These are phyloP conservation scores for Excoecaria cochinchinensis DNA, from an alignment of 345 rosid genomes.

Conservation along the genomic window DNA sequence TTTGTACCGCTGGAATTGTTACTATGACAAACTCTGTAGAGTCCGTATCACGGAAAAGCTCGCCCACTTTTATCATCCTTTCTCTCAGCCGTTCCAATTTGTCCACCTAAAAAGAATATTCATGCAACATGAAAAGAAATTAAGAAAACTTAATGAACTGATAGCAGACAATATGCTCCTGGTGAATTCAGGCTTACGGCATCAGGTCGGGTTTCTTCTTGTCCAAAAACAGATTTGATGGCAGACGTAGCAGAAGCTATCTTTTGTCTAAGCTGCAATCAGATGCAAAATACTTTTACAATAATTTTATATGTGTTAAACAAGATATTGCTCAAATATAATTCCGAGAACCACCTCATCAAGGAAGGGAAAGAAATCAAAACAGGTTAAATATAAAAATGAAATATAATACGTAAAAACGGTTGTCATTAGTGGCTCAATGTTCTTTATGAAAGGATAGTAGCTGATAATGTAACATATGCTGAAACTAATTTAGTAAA, in stretches of 20 bases:
- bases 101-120: conserved; percentile 50
- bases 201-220: conserved; percentile 57
- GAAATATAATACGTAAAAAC: neutral
- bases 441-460: too few species aligned
- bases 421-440: too few species aligned
- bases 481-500: too few species aligned
- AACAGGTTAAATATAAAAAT: neutral
- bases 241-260: conserved; percentile 92
- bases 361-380: neutral
- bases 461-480: too few species aligned
- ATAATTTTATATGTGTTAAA: neutral
- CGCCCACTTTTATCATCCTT: conserved; percentile 96
- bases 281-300: conserved; percentile 1
- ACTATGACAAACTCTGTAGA: conserved; percentile 94
- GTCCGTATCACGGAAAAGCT: conserved; percentile 84
- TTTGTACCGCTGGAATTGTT: conserved; percentile 85
- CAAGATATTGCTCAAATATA: neutral
- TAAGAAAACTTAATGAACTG: neutral
- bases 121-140: neutral
- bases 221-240: conserved; percentile 90
- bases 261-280: conserved; percentile 83
- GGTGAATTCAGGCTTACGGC: conserved; percentile 52
- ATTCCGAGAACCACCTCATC: neutral
- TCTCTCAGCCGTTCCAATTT: conserved; percentile 84
- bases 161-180: conserved; percentile 13